Base-by-base conservation (phyloP, 768 basidiomycete species). In the Russula foetens region DNA sequence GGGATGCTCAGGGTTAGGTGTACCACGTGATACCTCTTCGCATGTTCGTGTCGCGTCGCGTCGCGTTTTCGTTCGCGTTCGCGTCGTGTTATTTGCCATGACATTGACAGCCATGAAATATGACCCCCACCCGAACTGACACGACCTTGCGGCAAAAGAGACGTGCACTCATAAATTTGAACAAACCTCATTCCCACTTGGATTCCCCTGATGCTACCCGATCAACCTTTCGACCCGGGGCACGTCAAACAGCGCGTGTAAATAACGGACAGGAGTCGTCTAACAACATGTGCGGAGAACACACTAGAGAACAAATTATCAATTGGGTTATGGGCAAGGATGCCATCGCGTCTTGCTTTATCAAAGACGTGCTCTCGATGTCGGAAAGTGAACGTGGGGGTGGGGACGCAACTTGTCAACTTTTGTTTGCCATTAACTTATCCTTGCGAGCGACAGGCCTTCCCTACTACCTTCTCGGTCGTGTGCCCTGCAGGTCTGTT, bases 401-500 rank as follows among this genome's bases (percentile, higher is more conserved):
- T 65, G 43, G 26, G 24, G 62, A 28, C 39, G 28, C 51, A n/a
- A 26, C 31, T 53, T 26, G 33, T 26, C 24, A 6, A 15, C 8
- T 35, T 24, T 53, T 28, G 48, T 6, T 19, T 29, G 41, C 12
- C 35, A 29, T 19, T 29, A 39, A 50, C 52, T 56, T 38, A 53
- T 59, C 26, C 29, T 35, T 35, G n/a, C 49, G 19, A 23, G 28
- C 11, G 48, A 55, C 47, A 84, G 85, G 74, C 11, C 64, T 69
- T 38, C 85, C 88, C 58, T 87, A 83, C 64, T 90, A 78, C 69
- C 85, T 86, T 85, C 72, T 92, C 15, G 86, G 86, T 11, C 73
- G 83, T 19, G 76, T 86, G 1, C 90, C 90, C 4, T 90, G 88
- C 70, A 75, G 88, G 15, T 81, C 72, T 2, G 83, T 88, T 19